These are phyloP conservation scores for Naganishia vaughanmartiniae DNA, from an alignment of 768 basidiomycete species.

Conservation along the genomic window DNA sequence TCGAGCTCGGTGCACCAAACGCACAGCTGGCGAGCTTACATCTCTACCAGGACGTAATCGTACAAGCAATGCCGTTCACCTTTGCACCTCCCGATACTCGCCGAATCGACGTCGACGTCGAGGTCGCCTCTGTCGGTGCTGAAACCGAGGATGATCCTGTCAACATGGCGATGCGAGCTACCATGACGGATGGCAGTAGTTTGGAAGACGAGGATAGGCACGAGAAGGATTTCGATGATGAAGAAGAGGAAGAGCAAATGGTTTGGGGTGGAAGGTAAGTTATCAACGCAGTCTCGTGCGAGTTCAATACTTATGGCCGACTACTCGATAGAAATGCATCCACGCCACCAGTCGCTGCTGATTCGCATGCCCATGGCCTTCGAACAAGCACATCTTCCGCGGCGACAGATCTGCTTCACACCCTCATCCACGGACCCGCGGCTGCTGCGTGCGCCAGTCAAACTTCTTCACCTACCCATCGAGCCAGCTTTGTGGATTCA, in stretches of 20 bases:
- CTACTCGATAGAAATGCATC: neutral
- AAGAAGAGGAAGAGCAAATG: slow-evolving; percentile 65
- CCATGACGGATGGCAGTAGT: slow-evolving; percentile 62
- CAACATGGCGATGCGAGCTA: slow-evolving; percentile 57
- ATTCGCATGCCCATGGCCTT: neutral
- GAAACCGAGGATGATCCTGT: slow-evolving; percentile 81
- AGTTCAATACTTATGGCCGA: neutral
- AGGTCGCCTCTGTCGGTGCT: slow-evolving; percentile 65
- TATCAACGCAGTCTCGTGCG: neutral
- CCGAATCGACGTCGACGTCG: slow-evolving; percentile 42
- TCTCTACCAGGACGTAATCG: neutral
- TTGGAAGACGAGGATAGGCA: slow-evolving; percentile 54
- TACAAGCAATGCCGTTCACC: neutral
- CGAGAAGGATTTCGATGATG: slow-evolving; percentile 60
- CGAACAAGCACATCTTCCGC: neutral
- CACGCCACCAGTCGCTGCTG: neutral
- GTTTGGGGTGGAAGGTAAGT: slow-evolving; percentile 49
- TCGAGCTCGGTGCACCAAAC: neutral
- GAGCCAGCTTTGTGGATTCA: slow-evolving; percentile 8
- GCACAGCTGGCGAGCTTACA: neutral
- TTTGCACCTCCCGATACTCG: slow-evolving; percentile 1
- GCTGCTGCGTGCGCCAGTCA: neutral
- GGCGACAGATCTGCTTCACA: slow-evolving; percentile 1
- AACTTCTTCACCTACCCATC: neutral
- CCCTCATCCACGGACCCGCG: neutral